Evolutionary conservation across 2,329 filamentous ascomycete genomes (phyloP), one percentile per base, ranked within the genome.

Genomic region (Calycina herbarum): DNA sequence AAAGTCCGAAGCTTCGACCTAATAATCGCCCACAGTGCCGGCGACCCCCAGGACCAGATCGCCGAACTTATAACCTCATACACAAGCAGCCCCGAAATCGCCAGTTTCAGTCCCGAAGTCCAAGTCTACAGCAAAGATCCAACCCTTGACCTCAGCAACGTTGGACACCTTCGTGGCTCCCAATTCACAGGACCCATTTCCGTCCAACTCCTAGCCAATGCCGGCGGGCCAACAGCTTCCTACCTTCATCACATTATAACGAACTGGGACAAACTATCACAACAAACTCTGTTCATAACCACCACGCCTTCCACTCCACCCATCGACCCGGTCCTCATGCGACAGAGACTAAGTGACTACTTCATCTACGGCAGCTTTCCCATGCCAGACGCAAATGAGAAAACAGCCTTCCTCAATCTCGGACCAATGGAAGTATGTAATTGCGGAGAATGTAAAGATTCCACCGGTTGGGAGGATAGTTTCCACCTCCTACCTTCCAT

Each of bases 211-310:
- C 70, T 77, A 11, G 69, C 67, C 5, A 83, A 83, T 62, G 66
- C 77, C 38, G 82, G 82, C 27, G 76, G 81, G 42, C 78, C 82
- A 69, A 76, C 78, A 20, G 79, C 79, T 8, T 80, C 80, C 3
- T 83, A 80, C 71, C 77, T 83, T 3, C 72, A 78, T 66, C 82
- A 84, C 67, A 82, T 83, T 40, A 64, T 81, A 3, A 71, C 68
- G 15, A 65, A 74, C 54, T 84, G 79, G 78, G 77, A 82, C 45
- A 70, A 69, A 27, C 76, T 83, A 3, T 78, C 81, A 11, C 73
- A 73, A 13, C 80, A 83, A 60, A 82, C 80, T 0, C 67, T 83
- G 31, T 83, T 83, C 73, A 73, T 83, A 29, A 76, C 38, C 67
- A 80, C 33, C 75, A 57, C 64, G 6, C 66, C 65, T 2, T 57